Base-by-base conservation (phyloP, 1,139 yeast species). In the Arxiozyma heterogenica region DNA sequence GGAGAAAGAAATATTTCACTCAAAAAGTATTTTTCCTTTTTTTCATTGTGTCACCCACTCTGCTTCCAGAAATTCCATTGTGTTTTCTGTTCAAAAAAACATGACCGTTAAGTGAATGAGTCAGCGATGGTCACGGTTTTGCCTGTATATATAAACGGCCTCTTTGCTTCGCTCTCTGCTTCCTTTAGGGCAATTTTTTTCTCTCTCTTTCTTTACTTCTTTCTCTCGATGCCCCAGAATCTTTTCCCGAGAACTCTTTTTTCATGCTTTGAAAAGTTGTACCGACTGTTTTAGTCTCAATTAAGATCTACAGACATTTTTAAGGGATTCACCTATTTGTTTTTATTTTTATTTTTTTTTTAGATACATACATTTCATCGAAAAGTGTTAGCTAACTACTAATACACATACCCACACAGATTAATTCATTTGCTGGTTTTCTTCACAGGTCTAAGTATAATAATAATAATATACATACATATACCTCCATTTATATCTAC, bases 61-160 rank as follows among this genome's bases (percentile, higher is more conserved):
- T 4, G 8, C 1, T 34, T 34, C n/a, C 39, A 34, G 39, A 15
- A 12, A 34, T 34, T 34, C n/a, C n/a, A 34, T 34, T 2, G 39
- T 25, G 41, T 46, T 43, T 52, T 51, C 30, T 17, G 43, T 25
- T 17, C 25, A 4, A 23, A 18, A 41, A 43, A 15, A 43, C 17
- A 39, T 54, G 46, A 47, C 55, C 55, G 55, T 55, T 55, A 55
- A 55, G 58, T 55, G 58, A 56, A 53, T 57, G 59, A 57, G 55
- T 57, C 57, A 55, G 54, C 57, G 56, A 51, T 25, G 22, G 8
- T n/a, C n/a, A 12, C 38, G n/a, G 3, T 23, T n/a, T 17, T 9
- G 30, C n/a, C 20, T 17, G 21, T 42, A 18, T 42, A 46, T 53
- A 51, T 53, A 51, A 51, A 51, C n/a, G 20, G 18, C 23, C 9